Evolutionary conservation across 1,139 yeast genomes (phyloP), one percentile per base, ranked within the genome.

Genomic region (Saccharomyces hybrid): DNA sequence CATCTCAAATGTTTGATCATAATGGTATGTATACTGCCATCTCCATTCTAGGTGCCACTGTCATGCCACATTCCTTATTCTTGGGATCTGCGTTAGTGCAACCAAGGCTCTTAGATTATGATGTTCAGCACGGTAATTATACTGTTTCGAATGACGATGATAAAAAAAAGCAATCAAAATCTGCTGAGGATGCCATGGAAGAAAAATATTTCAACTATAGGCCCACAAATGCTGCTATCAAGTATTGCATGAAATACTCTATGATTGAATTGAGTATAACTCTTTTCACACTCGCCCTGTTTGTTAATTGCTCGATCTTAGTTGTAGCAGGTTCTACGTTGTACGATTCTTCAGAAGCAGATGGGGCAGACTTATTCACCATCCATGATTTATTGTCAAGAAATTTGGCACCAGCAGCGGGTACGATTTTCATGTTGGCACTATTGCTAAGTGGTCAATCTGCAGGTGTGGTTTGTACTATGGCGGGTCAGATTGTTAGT

Each of bases 391-490:
- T 87, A 63, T 73, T 88, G 38, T 74, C 81, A 0, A 63, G 67
- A 44, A 77, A 79, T 51, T 73, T 88, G 41, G 81, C 89, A 0
- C 88, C 88, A 4, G 83, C 79, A 2, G 91, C 86, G 1, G 95
- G 95, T 31, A 83, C 88, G 0, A 73, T 87, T 0, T 87, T 88
- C 71, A 86, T 86, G 81, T 71, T 86, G 48, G 93, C 95, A 0
- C 73, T 88, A 60, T 71, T 88, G 38, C 78, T 84, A 61, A 82
- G 88, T 56, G 96, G 95, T 8, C 88, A 85, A 64, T 82, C 88
- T 57, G 91, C 96, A 0, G 95, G 95, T 50, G 83, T 88, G 56
- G 91, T 88, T 1, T 88, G 95, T 67, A 88, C 96, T 0, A 84
- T 88, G 71, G 88, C 95, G 0, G 95, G 95, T 8, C 95, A 88